Evolutionary conservation across 257 asterid species (phyloP).

Genomic region (Schizonepeta tenuifolia): DNA sequence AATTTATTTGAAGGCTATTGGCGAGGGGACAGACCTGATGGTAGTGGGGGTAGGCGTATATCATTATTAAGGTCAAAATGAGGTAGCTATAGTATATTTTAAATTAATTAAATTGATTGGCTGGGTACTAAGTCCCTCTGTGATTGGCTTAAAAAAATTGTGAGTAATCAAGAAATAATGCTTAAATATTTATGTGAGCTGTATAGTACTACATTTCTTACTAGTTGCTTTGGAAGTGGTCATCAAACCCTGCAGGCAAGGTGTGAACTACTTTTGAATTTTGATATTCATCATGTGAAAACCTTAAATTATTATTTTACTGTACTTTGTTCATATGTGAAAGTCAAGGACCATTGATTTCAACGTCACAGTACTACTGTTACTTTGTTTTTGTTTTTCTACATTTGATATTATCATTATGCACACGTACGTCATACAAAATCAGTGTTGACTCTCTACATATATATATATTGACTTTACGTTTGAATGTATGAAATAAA

Average conservation of each 20-base stretch:
- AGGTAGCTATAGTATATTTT: neutral
- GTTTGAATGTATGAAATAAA: neutral
- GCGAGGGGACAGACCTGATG: too few relatives aligned
- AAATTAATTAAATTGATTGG: neutral
- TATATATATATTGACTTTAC: neutral
- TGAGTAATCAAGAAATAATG: neutral
- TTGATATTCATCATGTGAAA: neutral
- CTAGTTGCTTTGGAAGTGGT: conserved; percentile 13
- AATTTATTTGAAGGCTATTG: too few relatives aligned
- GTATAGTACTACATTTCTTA: conserved; percentile 1
- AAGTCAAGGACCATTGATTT: neutral
- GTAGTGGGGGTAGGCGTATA: too few relatives aligned
- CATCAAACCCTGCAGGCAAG: neutral
- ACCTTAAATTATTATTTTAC: neutral
- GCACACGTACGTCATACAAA: neutral
- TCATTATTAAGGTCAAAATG: conserved; percentile 15
- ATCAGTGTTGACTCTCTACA: neutral
- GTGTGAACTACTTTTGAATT: conserved; percentile 23
- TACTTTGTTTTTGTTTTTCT: neutral
- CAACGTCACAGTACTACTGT: neutral
- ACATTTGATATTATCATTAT: neutral
- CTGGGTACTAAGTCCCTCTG: neutral
- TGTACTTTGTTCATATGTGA: neutral
- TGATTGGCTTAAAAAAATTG: neutral
- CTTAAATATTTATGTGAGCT: neutral